These are phyloP conservation scores for Ensete glaucum DNA, from an alignment of 176 grass and related monocot species.

Conservation along the genomic window DNA sequence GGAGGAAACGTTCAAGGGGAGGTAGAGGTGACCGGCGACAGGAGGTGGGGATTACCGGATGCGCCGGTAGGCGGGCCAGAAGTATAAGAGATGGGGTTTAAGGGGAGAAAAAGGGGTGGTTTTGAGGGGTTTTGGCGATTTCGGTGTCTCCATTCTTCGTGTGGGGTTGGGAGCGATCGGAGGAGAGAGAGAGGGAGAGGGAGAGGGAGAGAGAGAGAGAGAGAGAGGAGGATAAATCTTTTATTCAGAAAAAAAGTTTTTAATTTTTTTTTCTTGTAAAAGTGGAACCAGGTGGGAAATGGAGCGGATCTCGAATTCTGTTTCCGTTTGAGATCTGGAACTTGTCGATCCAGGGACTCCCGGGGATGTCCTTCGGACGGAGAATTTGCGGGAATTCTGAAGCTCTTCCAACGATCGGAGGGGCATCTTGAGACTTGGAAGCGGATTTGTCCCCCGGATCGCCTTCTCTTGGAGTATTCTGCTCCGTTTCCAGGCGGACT, in stretches of 20 bases:
- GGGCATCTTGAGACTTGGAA: neutral
- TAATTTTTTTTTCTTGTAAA: neutral
- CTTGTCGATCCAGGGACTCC: neutral
- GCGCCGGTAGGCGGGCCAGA: slow-evolving; percentile 39
- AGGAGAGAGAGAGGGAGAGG: neutral
- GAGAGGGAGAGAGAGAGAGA: slow-evolving; percentile 3
- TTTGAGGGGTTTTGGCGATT: slow-evolving; percentile 89
- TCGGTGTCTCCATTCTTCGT: slow-evolving; percentile 4
- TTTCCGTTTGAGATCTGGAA: slow-evolving; percentile 1
- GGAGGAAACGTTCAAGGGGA: slow-evolving; percentile 19
- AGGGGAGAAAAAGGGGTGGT: slow-evolving; percentile 56
- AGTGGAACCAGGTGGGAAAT: neutral
- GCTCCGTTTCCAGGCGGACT: neutral
- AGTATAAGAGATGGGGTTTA: slow-evolving; percentile 35
- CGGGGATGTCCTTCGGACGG: neutral
- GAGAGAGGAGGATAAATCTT: neutral
- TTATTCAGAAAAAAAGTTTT: neutral
- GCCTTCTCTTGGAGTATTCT: neutral
- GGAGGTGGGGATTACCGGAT: slow-evolving; percentile 43
- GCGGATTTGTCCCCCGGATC: neutral
- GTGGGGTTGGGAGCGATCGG: neutral
- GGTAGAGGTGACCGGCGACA: slow-evolving; percentile 19
- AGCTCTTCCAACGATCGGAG: neutral
- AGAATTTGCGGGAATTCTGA: neutral
- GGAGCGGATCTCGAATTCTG: neutral